phyloP scores from a whole-genome alignment of 768 basidiomycete genomes.

The Pulveroboletus sp. region DNA sequence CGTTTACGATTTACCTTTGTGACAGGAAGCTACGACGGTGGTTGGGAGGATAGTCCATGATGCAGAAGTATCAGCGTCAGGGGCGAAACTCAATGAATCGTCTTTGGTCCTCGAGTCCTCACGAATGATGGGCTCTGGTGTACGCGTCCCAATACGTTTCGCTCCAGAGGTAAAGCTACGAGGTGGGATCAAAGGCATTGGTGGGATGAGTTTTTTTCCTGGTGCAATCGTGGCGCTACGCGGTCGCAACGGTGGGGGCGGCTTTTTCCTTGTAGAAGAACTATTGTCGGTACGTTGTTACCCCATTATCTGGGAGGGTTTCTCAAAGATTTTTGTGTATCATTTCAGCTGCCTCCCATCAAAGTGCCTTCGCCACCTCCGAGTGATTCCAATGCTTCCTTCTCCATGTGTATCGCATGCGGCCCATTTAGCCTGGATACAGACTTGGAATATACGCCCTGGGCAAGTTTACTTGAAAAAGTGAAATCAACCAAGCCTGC shows the following conservation, averaged over 20 bases:
- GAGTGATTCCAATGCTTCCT: slow-evolving; percentile 38
- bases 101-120: slow-evolving; percentile 83
- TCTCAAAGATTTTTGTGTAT: background rate
- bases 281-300: slow-evolving; percentile 63
- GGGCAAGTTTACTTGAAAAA: slow-evolving; percentile 60
- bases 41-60: slow-evolving; percentile 78
- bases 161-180: slow-evolving; percentile 63
- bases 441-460: slow-evolving; percentile 74
- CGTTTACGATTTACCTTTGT: background rate
- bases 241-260: slow-evolving; percentile 89
- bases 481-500: slow-evolving; percentile 66
- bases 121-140: slow-evolving; percentile 65
- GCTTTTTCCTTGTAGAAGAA: slow-evolving; percentile 81
- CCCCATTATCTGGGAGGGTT: background rate
- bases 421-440: slow-evolving; percentile 86
- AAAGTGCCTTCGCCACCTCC: slow-evolving; percentile 41
- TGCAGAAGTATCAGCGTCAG: slow-evolving; percentile 51
- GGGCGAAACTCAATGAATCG: slow-evolving; percentile 68
- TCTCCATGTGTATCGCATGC: slow-evolving; percentile 70
- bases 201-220: slow-evolving; percentile 77
- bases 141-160: slow-evolving; percentile 70
- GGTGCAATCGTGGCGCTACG: slow-evolving; percentile 84
- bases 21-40: slow-evolving; percentile 60
- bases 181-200: slow-evolving; percentile 57
- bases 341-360: slow-evolving; percentile 61